A percentile compares a stretch with the other conserved stretches of the same genome.
phyloP scores from a whole-genome alignment of 495 filamentous ascomycete genomes.

The Penicillium steckii region DNA sequence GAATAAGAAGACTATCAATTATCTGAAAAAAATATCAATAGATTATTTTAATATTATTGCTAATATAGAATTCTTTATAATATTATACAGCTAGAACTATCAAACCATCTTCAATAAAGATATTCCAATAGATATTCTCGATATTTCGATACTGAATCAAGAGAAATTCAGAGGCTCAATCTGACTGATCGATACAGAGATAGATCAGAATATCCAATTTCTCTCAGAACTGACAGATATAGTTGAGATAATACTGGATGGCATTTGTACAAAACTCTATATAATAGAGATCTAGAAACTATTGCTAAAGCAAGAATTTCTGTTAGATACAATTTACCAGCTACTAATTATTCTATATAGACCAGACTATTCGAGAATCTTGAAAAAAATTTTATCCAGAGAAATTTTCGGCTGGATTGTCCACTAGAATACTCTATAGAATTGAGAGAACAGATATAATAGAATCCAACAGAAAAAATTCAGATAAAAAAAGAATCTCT shows the following conservation, averaged over 20 bases:
- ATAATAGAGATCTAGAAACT: not conserved
- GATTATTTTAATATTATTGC: not conserved
- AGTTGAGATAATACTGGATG: not conserved
- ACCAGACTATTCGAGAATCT: not conserved
- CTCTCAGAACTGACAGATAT: not conserved
- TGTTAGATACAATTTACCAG: not conserved
- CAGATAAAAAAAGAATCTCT: not conserved
- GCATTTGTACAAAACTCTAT: not conserved
- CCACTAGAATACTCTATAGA: not conserved
- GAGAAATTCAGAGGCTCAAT: not conserved
- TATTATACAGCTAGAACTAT: not conserved
- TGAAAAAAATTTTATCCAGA: not conserved
- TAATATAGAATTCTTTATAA: not conserved
- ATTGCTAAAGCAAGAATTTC: not conserved
- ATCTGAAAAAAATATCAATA: not conserved
- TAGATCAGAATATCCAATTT: not conserved
- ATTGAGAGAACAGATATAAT: not conserved
- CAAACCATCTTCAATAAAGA: not conserved
- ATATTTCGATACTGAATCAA: not conserved
- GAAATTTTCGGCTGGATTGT: not conserved
- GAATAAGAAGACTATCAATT: not conserved
- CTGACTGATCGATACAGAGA: not conserved
- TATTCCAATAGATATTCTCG: not conserved
- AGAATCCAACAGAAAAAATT: not conserved
- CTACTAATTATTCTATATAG: not conserved